Base-by-base conservation (phyloP, 2,329 filamentous ascomycete species). In the Dactylellina sp. region DNA sequence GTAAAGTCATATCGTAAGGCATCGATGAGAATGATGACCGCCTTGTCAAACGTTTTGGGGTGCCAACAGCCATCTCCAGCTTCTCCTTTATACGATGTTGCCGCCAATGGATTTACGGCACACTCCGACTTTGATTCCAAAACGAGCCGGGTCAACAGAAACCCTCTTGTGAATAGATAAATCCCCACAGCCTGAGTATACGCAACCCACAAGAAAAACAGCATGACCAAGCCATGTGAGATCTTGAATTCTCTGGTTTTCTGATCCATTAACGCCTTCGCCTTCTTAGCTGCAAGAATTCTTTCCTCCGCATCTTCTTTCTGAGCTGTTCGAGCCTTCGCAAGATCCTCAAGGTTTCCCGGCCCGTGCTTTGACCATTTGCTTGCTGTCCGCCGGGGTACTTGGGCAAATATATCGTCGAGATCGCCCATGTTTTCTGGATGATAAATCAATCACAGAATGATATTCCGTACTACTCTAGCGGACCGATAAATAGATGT, bases 1-100 rank as follows among this genome's bases (percentile, higher is more conserved):
- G 94, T 96, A 78, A 99, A 99, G 81, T 99, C 95, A 82, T 99
- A 99, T 72, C 95, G 90, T 70, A 99, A 85, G 60, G 95, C 95
- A 81, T 99, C 95, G 68, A 99, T 90, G 56, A 99, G 84, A 64
- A 99, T 87, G 22, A 99, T 86, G 50, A 99, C 89, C 9, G 94
- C 93, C 80, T 93, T 95, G 75, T 96, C 88, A 80, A 98, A 99
- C 1, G 89, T 91, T 83, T 92, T 96, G 35, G 93, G 92, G 80
- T 98, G 93, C 95, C 95, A 99, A 85, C 95, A 99, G 76, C 95
- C 72, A 6, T 74, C 56, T 4, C 37, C 59, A 12, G 11, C 16
- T 46, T 44, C 49, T 42, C 75, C 75, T 28, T 24, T 35, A 55
- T 77, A 77, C 46, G 52, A 35, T 35, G 86, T 16, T 7, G n/a